A percentile compares a stretch with the other conserved stretches of the same genome.
Conservation (phyloP, 352 stramenopile genomes). For the Lagenidium sp. region DNA sequence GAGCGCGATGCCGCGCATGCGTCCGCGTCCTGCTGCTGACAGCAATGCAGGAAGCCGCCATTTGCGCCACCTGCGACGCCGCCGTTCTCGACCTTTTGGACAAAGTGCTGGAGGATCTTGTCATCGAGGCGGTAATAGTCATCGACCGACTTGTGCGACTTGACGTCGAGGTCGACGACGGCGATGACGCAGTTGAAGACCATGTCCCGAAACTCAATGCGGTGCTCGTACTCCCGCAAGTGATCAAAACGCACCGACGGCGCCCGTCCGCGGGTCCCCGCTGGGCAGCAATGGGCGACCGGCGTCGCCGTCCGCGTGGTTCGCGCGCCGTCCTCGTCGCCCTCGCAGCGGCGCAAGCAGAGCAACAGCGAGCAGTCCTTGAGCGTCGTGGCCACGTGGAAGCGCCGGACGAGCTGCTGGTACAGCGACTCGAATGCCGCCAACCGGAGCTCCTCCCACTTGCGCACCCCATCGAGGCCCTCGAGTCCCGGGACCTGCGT, state of each 20-base stretch:
- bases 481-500: conserved; percentile 27
- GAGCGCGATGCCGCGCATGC: too few species aligned
- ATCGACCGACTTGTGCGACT: conserved; percentile 79
- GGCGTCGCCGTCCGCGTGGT: conserved; percentile 3
- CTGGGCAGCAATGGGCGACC: background rate
- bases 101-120: conserved; percentile 61
- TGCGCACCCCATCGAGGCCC: conserved; percentile 12
- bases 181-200: conserved; percentile 73
- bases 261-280: background rate
- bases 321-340: conserved; percentile 11
- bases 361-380: conserved; percentile 82
- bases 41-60: too few species aligned
- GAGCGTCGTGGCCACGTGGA: conserved; percentile 76
- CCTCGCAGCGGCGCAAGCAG: conserved; percentile 40
- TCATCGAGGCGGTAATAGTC: conserved; percentile 78
- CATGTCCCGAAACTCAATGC: conserved; percentile 47
- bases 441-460: conserved; percentile 32
- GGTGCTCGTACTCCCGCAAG: conserved; percentile 59
- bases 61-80: conserved; percentile 17
- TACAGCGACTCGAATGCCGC: conserved; percentile 40
- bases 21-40: too few species aligned
- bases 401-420: conserved; percentile 50
- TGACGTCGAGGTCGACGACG: conserved; percentile 82
- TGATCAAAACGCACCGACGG: conserved; percentile 39
- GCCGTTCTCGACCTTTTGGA: conserved; percentile 9